Conservation (phyloP, 176 grass and related monocot species). For the maize (Zea mays) region Zm-B73-REFERENCE-NAM-5.0 NC_050103.1:123505501-123506000, state of each 20-base stretch:
- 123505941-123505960: too few species aligned
- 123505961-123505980: too few species aligned
- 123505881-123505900: too few species aligned
- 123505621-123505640: neutral
- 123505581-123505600: neutral
- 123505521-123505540: conserved; percentile 73
- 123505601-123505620: neutral
- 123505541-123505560: conserved; percentile 95
- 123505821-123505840: neutral
- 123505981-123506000: too few species aligned
- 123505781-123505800: neutral
- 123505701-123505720: conserved; percentile 14
- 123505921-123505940: too few species aligned
- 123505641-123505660: neutral
- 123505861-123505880: too few species aligned
- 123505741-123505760: conserved; percentile 23
- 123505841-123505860: too few species aligned
- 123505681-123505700: neutral
- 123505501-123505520: conserved; percentile 96
- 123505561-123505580: conserved; percentile 80
- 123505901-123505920: too few species aligned
- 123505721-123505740: neutral
- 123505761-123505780: conserved; percentile 23
- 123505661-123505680: conserved; percentile 8
- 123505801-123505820: conserved; percentile 3